Evolutionary conservation across 2,329 filamentous ascomycete genomes (phyloP).

Genomic region (Alternaria panax): DNA sequence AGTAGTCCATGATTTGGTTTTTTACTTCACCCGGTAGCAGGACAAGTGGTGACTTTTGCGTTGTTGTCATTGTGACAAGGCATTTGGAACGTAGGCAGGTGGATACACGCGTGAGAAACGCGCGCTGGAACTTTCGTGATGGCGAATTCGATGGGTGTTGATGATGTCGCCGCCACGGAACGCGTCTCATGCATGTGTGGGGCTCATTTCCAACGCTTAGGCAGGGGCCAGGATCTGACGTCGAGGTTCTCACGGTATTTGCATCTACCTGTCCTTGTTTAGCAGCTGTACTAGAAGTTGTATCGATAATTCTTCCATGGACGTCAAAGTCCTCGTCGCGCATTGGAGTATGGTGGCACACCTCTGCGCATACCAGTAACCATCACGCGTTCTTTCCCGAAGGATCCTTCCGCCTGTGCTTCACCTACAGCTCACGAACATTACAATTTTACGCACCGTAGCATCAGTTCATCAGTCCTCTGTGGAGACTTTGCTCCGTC

Average conservation of each 20-base stretch:
- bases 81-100: background rate
- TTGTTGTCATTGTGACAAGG: background rate
- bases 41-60: conserved; percentile 13
- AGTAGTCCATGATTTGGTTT: conserved; percentile 25
- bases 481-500: background rate
- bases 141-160: background rate
- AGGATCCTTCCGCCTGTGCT: background rate
- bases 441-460: background rate
- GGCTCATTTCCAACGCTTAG: background rate
- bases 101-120: background rate
- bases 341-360: background rate
- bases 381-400: background rate
- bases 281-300: background rate
- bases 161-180: background rate
- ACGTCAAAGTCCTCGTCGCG: background rate
- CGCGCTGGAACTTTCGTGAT: background rate
- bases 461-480: background rate
- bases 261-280: background rate
- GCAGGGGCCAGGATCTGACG: background rate
- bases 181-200: background rate
- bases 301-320: background rate
- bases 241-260: background rate
- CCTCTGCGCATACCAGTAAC: background rate
- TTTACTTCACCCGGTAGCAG: conserved; percentile 27
- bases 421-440: background rate